Evolutionary conservation across 2,329 filamentous ascomycete genomes (phyloP), one percentile per base, ranked within the genome.

Genomic region (Fusarium penzigii): DNA sequence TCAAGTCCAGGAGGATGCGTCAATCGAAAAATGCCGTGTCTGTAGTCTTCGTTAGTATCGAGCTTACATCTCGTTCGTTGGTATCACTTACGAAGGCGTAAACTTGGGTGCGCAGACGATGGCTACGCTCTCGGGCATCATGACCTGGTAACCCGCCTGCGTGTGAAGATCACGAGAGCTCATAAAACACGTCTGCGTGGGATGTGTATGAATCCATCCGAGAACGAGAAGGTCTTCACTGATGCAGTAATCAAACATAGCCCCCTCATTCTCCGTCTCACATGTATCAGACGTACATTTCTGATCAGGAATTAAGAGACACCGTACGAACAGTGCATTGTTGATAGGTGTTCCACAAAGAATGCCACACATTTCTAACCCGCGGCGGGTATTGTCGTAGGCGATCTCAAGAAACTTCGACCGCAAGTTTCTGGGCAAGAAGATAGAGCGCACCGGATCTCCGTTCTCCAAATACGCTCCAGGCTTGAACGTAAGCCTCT

Each of bases 151-250:
- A 11, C 92, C 92, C 3, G 87, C 87, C 67, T 96, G 93, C 0
- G 95, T 99, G 68, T 99, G 94, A 60, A 97, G 69, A 68, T 99
- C 94, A 45, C 93, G 80, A 44, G 89, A 94, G 68, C 91, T 96
- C 90, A 99, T 95, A 70, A 99, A 99, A 72, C 94, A 99, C 0
- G 91, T 95, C 74, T 99, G 94, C 0, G 88, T 91, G 0, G 94
- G 94, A 70, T 99, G 94, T 0, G 94, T 99, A 69, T 99, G 94
- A 55, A 99, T 99, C 94, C 94, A 99, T 39, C 93, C 93, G 6
- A 96, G 80, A 48, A 96, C 85, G 70, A 96, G 83, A 36, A 97
- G 73, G 55, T 95, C 89, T 65, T 96, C 84, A 6, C 79, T 80
- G 63, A 94, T 89, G 67, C 92, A 95, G 69, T 93, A 97, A 51